Percentiles rank a stretch among this genome's conserved stretches.
phyloP scores from a whole-genome alignment of 768 basidiomycete species.

The Obba rivulosa region DNA sequence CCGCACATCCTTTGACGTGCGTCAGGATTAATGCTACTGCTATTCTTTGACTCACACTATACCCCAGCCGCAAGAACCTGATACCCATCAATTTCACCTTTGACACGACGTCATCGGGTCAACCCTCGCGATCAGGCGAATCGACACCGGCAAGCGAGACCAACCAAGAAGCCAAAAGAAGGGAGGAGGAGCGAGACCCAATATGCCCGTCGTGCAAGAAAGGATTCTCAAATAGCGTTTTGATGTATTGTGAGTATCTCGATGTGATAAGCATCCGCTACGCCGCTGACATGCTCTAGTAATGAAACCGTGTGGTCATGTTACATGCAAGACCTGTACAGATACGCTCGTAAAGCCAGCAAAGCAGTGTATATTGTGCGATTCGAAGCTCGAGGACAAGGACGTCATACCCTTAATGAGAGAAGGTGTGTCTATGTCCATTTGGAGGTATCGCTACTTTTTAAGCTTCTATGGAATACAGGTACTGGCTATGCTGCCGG shows the following conservation, averaged over 20 bases:
- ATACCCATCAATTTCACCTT: constrained; percentile 77
- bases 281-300: constrained; percentile 35
- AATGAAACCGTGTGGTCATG: constrained; percentile 85
- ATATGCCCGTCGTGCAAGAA: constrained; percentile 91
- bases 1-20: constrained; percentile 73
- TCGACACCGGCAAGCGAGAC: constrained; percentile 33
- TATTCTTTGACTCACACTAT: constrained; percentile 4
- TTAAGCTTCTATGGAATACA: constrained; percentile 20
- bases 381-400: constrained; percentile 53
- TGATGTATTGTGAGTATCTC: constrained; percentile 58
- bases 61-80: constrained; percentile 70
- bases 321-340: constrained; percentile 86
- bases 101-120: constrained; percentile 27
- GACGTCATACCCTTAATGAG: constrained; percentile 82
- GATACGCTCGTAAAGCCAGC: constrained; percentile 78
- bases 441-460: not conserved
- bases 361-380: constrained; percentile 86
- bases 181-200: constrained; percentile 52
- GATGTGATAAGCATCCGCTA: not conserved
- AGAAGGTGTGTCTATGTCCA: constrained; percentile 57
- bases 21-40: constrained; percentile 25
- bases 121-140: constrained; percentile 22
- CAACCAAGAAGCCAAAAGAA: constrained; percentile 32
- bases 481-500: constrained; percentile 94
- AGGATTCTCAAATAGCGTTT: constrained; percentile 69